Percentiles rank a stretch among this genome's conserved stretches.
Evolutionary conservation across 768 basidiomycete species (phyloP).

Genomic region (Boletellus sp.): DNA sequence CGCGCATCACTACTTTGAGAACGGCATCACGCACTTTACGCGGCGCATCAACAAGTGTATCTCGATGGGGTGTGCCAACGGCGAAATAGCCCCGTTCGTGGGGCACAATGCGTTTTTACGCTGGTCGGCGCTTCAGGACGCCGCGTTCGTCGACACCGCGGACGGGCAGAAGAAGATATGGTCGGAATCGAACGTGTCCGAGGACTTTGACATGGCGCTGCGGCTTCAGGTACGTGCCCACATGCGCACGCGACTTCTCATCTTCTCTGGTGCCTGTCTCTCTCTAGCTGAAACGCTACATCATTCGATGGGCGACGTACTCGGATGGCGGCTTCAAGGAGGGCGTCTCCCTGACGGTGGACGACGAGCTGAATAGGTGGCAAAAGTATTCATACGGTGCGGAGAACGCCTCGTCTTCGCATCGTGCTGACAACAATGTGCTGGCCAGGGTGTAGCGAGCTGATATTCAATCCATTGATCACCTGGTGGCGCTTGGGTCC

Average conservation of each 20-base stretch:
- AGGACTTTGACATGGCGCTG: conserved; percentile 69
- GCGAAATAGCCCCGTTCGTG: conserved; percentile 75
- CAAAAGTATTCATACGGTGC: conserved; percentile 80
- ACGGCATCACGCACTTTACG: conserved; percentile 87
- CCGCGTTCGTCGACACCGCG: conserved; percentile 58
- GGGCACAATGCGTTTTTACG: conserved; percentile 88
- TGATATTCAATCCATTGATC: conserved; percentile 82
- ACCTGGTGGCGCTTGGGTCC: conserved; percentile 78
- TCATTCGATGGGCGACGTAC: conserved; percentile 72
- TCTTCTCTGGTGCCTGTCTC: conserved; percentile 20
- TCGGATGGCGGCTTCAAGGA: conserved; percentile 87
- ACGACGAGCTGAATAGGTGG: conserved; percentile 94
- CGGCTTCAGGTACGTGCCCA: conserved; percentile 42
- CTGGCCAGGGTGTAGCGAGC: conserved; percentile 36
- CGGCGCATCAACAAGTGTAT: conserved; percentile 83
- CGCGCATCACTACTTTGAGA: conserved; percentile 86
- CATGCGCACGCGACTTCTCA: not conserved
- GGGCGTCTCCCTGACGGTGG: conserved; percentile 87
- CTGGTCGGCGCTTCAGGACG: conserved; percentile 88
- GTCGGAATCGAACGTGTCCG: conserved; percentile 65
- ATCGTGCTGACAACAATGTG: conserved; percentile 27
- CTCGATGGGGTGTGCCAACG: conserved; percentile 74
- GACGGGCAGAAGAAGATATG: conserved; percentile 66
- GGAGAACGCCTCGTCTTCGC: conserved; percentile 38
- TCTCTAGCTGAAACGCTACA: conserved; percentile 19